Percentiles rank a stretch among this genome's conserved stretches.
Evolutionary conservation across 2,329 filamentous ascomycete species (phyloP).

Genomic region (Neonectria punicea): DNA sequence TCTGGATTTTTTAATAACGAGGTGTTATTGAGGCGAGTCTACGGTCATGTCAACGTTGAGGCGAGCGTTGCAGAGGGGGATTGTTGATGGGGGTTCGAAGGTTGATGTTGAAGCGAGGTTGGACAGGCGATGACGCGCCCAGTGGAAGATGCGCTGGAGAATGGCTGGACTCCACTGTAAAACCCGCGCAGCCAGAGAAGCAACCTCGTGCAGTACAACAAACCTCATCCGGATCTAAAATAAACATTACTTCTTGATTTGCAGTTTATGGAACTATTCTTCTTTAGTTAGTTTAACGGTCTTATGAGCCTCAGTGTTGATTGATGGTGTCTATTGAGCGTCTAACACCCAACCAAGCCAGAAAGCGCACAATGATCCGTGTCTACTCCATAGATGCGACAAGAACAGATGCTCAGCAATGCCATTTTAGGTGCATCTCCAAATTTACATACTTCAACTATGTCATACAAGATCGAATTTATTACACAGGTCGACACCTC

Average conservation of each 20-base stretch:
- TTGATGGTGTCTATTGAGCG: background rate
- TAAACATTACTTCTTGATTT: background rate
- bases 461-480: background rate
- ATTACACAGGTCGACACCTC: background rate
- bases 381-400: too few species aligned
- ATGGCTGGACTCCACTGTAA: background rate
- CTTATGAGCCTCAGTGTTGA: background rate
- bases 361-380: background rate
- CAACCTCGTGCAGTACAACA: background rate
- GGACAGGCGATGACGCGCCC: background rate
- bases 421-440: too few species aligned
- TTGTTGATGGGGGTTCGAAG: background rate
- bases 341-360: background rate
- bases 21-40: background rate
- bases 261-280: background rate
- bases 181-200: background rate
- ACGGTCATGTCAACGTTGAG: background rate
- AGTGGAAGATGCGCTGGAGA: background rate
- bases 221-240: background rate
- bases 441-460: background rate
- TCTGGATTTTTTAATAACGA: too few species aligned
- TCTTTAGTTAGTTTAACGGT: background rate
- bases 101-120: background rate
- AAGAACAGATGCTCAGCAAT: background rate
- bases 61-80: background rate